Evolutionary conservation across 192 early-diverging fungal species (phyloP).

Genomic region (Entomortierella beljakovae): DNA sequence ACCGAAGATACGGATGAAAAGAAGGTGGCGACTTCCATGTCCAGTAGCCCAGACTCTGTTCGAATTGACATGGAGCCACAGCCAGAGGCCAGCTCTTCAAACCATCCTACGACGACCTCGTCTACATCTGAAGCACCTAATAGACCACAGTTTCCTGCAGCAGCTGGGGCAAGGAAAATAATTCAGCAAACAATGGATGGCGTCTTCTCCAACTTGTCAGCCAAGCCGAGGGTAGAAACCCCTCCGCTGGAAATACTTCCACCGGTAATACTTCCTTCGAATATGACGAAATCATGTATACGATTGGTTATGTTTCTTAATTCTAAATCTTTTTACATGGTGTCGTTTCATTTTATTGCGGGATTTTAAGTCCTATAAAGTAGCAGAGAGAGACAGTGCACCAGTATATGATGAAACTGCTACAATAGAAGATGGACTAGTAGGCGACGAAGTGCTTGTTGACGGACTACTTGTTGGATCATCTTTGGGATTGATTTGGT

Average conservation of each 20-base stretch:
- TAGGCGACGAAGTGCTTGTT: conserved; percentile 88
- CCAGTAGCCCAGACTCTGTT: neutral
- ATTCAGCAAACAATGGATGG: conserved; percentile 62
- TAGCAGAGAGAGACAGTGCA: conserved; percentile 78
- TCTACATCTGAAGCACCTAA: neutral
- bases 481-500: conserved; percentile 80
- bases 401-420: conserved; percentile 87
- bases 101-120: neutral
- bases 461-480: conserved; percentile 93
- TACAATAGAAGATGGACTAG: conserved; percentile 71
- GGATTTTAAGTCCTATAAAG: conserved; percentile 69
- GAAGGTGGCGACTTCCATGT: conserved; percentile 43
- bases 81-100: too few relatives aligned
- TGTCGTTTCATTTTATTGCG: neutral
- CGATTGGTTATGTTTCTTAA: neutral
- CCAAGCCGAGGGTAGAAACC: conserved; percentile 61
- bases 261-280: conserved; percentile 52
- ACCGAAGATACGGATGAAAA: conserved; percentile 60
- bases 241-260: conserved; percentile 61
- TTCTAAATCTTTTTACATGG: conserved; percentile 23
- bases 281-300: neutral
- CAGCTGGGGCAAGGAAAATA: conserved; percentile 13
- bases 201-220: conserved; percentile 67
- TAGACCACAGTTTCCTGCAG: conserved; percentile 27
- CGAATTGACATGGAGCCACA: too few relatives aligned